Evolutionary conservation across 176 grass and related monocot genomes (phyloP).

Genomic region (Triticum timopheevii): DNA sequence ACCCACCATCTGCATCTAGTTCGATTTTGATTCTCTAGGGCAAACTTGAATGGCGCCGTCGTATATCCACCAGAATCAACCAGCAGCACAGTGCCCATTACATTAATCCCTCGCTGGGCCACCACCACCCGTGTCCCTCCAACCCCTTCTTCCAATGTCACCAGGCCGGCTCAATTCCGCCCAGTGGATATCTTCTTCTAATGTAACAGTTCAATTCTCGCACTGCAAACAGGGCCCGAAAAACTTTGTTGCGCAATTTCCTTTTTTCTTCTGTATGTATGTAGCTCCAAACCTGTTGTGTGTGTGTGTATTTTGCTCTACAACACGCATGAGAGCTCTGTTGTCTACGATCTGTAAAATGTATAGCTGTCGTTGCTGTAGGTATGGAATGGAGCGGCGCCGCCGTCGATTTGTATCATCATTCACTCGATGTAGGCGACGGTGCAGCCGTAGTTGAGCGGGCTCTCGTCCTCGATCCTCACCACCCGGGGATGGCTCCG

Average conservation of each 20-base stretch:
- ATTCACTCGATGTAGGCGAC: conserved; percentile 68
- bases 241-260: too few relatives aligned
- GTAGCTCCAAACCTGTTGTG: too few relatives aligned
- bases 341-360: too few relatives aligned
- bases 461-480: conserved; percentile 68
- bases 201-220: too few relatives aligned
- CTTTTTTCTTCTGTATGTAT: too few relatives aligned
- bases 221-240: too few relatives aligned
- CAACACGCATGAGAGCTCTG: too few relatives aligned
- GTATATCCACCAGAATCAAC: conserved; percentile 14
- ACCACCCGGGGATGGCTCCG: conserved; percentile 63
- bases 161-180: neutral
- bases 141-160: neutral
- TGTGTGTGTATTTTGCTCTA: too few relatives aligned
- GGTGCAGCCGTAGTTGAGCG: conserved; percentile 67
- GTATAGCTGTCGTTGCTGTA: too few relatives aligned
- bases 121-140: neutral
- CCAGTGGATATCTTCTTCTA: too few relatives aligned
- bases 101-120: neutral
- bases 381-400: too few relatives aligned
- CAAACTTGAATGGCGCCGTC: neutral
- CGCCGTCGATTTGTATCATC: neutral
- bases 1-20: neutral
- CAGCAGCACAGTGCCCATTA: neutral
- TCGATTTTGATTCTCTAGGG: neutral